Evolutionary conservation across 352 stramenopile species (phyloP).

Genomic region (Globisporangium cederbergense): DNA sequence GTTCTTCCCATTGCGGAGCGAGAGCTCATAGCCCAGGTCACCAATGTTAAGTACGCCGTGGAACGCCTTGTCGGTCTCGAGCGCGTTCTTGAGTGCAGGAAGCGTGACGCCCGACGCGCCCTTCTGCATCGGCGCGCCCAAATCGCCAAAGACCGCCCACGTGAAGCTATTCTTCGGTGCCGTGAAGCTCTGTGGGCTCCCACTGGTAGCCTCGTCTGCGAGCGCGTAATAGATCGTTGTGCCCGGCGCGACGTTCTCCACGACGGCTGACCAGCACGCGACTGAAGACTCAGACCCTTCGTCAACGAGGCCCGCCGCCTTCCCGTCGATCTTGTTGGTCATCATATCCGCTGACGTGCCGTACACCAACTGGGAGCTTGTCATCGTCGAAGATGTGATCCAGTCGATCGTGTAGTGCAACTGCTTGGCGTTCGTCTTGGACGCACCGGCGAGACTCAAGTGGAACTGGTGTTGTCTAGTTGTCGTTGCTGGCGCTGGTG

Average conservation of each 20-base stretch:
- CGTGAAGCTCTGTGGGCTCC: conserved; percentile 40
- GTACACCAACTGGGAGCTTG: conserved; percentile 37
- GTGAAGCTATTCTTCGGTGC: conserved; percentile 39
- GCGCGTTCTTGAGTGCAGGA: conserved; percentile 53
- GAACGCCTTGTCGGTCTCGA: conserved; percentile 34
- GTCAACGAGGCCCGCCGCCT: conserved; percentile 41
- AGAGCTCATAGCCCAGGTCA: conserved; percentile 70
- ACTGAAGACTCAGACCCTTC: conserved; percentile 35
- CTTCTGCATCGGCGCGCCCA: conserved; percentile 51
- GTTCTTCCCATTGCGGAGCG: conserved; percentile 49
- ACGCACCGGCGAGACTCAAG: conserved; percentile 45
- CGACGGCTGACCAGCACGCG: conserved; percentile 53
- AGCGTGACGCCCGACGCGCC: conserved; percentile 57
- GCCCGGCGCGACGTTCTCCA: conserved; percentile 42
- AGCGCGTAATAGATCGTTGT: conserved; percentile 60
- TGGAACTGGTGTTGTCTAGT: conserved; percentile 43
- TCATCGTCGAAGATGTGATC: conserved; percentile 38
- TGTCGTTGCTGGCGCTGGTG: not conserved
- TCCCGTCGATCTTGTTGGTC: conserved; percentile 30
- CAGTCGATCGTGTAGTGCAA: conserved; percentile 73
- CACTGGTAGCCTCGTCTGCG: conserved; percentile 17
- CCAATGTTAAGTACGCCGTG: conserved; percentile 70
- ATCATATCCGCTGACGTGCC: conserved; percentile 38
- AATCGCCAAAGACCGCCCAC: conserved; percentile 77
- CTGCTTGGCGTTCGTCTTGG: conserved; percentile 18